phyloP scores from a whole-genome alignment of 108 stramenopile genomes.

The Craspedostauros australis region DNA sequence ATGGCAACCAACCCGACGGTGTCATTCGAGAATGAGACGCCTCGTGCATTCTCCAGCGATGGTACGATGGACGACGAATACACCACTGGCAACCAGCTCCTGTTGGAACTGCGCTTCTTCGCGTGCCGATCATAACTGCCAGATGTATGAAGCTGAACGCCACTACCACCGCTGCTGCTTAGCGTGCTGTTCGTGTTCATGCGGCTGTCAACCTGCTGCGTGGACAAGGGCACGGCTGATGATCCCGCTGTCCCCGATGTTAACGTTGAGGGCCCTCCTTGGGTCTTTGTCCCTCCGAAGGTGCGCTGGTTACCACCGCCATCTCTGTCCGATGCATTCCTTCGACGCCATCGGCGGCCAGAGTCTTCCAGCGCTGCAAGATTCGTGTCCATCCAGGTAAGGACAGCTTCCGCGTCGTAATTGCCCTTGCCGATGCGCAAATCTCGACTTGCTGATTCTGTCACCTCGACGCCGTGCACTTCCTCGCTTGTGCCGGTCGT shows the following conservation, averaged over 20 bases:
- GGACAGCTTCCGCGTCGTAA: slow-evolving; percentile 9
- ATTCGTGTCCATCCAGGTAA: slow-evolving; percentile 53
- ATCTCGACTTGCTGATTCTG: slow-evolving; percentile 5
- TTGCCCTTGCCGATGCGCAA: neutral
- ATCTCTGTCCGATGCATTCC: slow-evolving; percentile 3
- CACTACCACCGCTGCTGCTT: too few relatives aligned
- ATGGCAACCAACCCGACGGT: slow-evolving; percentile 54
- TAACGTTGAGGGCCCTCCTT: neutral
- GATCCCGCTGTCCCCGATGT: too few relatives aligned
- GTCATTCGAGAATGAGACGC: too few relatives aligned
- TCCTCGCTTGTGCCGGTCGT: slow-evolving; percentile 22
- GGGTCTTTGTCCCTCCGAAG: too few relatives aligned
- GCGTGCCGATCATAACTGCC: too few relatives aligned
- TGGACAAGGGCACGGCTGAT: too few relatives aligned
- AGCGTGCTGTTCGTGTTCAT: too few relatives aligned
- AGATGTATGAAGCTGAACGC: too few relatives aligned
- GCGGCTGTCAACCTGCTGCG: too few relatives aligned
- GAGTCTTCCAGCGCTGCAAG: slow-evolving; percentile 49
- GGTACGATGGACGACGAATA: slow-evolving; percentile 66
- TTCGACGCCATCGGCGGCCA: slow-evolving; percentile 65
- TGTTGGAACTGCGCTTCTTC: neutral
- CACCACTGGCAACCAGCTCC: slow-evolving; percentile 59
- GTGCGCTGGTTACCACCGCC: neutral
- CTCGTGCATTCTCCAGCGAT: too few relatives aligned
- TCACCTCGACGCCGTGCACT: slow-evolving; percentile 10